Base-by-base conservation (phyloP, 169 alveolate genomes). In the Plasmodium knowlesi region DNA sequence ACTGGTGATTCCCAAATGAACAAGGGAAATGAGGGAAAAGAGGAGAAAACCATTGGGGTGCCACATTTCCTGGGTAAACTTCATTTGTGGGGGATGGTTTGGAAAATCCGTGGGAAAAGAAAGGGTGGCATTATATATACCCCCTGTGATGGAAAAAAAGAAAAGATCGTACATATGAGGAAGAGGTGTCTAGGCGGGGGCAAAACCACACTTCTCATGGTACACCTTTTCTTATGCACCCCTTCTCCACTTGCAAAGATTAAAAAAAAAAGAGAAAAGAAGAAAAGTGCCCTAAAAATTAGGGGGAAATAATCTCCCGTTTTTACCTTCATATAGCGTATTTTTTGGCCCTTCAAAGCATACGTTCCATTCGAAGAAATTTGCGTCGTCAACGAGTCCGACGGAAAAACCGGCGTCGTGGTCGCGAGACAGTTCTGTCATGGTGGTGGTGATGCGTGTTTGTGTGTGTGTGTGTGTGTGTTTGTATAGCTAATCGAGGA, bases 41-140 rank as follows among this genome's bases (percentile, higher is more conserved):
- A 92, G 82, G 41, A 57, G 5, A 1, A 91, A 92, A 90, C 98
- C 98, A 96, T 98, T 99, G 14, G 99, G 99, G 92, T 98, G 99
- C 99, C 99, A 99, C 99, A 99, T 98, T 94, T 98, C 99, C 43
- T 98, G 98, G 92, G 96, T 98, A 95, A 99, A 99, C 93, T 96
- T 95, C 99, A 99, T 99, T 92, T 98, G 98, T 19, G 99, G 99
- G 25, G 99, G 99, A 53, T 96, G 97, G 94, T 98, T 98, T 43
- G 99, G 99, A 96, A 98, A 99, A 93, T 98, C 99, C 10, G 98
- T 97, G 0, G 99, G 99, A 92, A 99, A 99, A 82, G 97, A 98
- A 73, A 99, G 96, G 5, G 97, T 81, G 14, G 99, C 99, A 84
- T 97, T 97, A 94, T 98, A 99, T 57, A 98, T 97, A 34, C 99